These are phyloP conservation scores for Aureobasidium namibiae DNA, from an alignment of 2,329 filamentous ascomycete genomes.

Conservation along the genomic window DNA sequence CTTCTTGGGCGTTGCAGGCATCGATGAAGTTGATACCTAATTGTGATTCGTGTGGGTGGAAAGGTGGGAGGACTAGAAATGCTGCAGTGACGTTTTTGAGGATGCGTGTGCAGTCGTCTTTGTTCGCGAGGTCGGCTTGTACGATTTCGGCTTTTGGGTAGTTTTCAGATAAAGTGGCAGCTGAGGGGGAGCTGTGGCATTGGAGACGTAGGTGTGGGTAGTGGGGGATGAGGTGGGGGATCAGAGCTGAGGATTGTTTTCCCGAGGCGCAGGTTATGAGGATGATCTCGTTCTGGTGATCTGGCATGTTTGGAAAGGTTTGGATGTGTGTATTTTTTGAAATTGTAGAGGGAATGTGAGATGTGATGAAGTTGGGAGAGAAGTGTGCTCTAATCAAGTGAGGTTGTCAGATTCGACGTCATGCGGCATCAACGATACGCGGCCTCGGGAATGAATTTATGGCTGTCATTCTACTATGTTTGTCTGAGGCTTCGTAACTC, in stretches of 20 bases:
- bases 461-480: too few relatives aligned
- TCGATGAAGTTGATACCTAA: slow-evolving; percentile 32
- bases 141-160: slow-evolving; percentile 29
- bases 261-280: slow-evolving; percentile 32
- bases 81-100: slow-evolving; percentile 24
- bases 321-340: not conserved
- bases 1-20: slow-evolving; percentile 22
- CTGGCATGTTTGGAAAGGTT: slow-evolving; percentile 10
- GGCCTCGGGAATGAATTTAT: too few relatives aligned
- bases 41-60: slow-evolving; percentile 27
- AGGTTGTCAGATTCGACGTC: not conserved
- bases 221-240: slow-evolving; percentile 28
- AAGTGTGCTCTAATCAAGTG: not conserved
- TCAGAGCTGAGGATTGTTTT: slow-evolving; percentile 29
- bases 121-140: slow-evolving; percentile 23
- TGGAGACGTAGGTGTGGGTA: slow-evolving; percentile 27
- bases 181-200: slow-evolving; percentile 23
- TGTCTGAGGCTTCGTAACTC: too few relatives aligned
- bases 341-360: too few relatives aligned
- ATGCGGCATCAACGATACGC: not conserved
- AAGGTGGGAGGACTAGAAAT: slow-evolving; percentile 29
- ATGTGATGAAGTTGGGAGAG: too few relatives aligned
- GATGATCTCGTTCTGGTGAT: slow-evolving; percentile 26
- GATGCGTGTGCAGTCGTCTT: slow-evolving; percentile 19
- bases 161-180: slow-evolving; percentile 20